Base-by-base conservation (phyloP, 2,329 filamentous ascomycete genomes). In the Cercospora berteroae region DNA sequence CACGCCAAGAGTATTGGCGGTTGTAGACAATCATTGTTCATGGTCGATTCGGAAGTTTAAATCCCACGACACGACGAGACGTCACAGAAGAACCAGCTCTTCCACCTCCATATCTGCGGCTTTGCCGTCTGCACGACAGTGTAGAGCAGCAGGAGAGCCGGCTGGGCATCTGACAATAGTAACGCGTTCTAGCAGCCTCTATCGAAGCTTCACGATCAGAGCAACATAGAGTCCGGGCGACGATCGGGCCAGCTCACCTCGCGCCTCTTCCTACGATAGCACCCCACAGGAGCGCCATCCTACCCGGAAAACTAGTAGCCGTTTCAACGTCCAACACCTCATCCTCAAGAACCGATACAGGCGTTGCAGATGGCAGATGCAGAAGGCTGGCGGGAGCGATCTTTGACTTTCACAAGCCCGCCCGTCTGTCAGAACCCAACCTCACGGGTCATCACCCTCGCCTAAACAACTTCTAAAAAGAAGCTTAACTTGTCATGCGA, bases 391-490 rank as follows among this genome's bases (percentile, higher is more conserved):
- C 55, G 55, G 55, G 31, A 58, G 55, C 55, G 7, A 48, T 61
- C 27, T 61, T 61, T 44, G 20, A 31, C 39, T 50, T 48, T 48
- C 36, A 42, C 59, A 61, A 50, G 59, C 59, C 59, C 25, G 27
- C 27, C 59, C 59, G 39, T 13, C 52, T 64, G 62, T 64, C 39
- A 59, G 16, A 25, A 48, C 62, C 62, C 62, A 36, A 63, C 60
- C 44, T 39, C 44, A 63, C 60, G 60, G 60, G 10, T 33, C 44
- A 20, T 55, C 18, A 29, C 60, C 60, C 7, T 64, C 52, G 48
- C 25, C 52, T 64, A 48, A 50, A 50, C 20, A 25, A 50, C 62
- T 64, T 57, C 58, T 64, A 67, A 67, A 64, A 67, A 67, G 61
- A 67, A 67, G 65, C 65, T 67, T 67, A 64, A 64, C 50, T 29